phyloP scores from a whole-genome alignment of 352 stramenopile species.

The Globisporangium parvum region DNA sequence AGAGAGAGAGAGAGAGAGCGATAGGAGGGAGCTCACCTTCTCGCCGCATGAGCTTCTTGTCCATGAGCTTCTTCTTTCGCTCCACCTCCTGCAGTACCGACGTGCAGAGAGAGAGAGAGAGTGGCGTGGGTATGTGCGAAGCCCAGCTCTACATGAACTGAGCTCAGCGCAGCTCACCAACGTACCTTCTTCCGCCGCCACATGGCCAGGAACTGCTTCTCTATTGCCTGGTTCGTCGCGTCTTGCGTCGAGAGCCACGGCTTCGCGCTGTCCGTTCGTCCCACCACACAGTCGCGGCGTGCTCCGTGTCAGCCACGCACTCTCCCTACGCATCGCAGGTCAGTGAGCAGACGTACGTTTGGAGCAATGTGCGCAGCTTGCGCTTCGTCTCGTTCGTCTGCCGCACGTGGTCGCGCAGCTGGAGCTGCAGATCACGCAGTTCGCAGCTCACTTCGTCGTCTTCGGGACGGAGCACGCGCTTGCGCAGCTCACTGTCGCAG shows the following conservation, averaged over 20 bases:
- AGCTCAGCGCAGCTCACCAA: conserved; percentile 38
- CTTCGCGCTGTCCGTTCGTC: conserved; percentile 31
- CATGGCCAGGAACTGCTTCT: conserved; percentile 56
- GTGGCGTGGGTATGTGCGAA: no score
- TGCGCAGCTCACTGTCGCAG: conserved; percentile 18
- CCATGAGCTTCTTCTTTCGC: conserved; percentile 63
- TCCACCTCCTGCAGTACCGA: conserved; percentile 38
- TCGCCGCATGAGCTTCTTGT: conserved; percentile 63
- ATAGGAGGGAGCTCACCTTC: conserved; percentile 46
- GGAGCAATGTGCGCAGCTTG: conserved; percentile 41
- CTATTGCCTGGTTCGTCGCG: conserved; percentile 32
- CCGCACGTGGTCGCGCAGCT: conserved; percentile 32
- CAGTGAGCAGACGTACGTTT: conserved; percentile 34
- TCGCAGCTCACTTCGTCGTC: conserved; percentile 67
- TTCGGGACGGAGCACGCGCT: conserved; percentile 20
- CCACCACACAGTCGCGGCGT: neutral
- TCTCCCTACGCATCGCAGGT: no score
- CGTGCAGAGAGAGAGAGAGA: neutral
- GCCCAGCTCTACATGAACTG: no score
- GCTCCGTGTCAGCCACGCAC: neutral
- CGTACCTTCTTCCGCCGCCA: conserved; percentile 62
- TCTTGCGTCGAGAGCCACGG: conserved; percentile 53
- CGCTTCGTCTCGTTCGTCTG: conserved; percentile 60
- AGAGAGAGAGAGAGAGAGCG: no score
- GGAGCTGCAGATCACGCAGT: conserved; percentile 43